These are phyloP conservation scores for Xylaria sp. DNA, from an alignment of 2,329 filamentous ascomycete genomes.

Conservation along the genomic window DNA sequence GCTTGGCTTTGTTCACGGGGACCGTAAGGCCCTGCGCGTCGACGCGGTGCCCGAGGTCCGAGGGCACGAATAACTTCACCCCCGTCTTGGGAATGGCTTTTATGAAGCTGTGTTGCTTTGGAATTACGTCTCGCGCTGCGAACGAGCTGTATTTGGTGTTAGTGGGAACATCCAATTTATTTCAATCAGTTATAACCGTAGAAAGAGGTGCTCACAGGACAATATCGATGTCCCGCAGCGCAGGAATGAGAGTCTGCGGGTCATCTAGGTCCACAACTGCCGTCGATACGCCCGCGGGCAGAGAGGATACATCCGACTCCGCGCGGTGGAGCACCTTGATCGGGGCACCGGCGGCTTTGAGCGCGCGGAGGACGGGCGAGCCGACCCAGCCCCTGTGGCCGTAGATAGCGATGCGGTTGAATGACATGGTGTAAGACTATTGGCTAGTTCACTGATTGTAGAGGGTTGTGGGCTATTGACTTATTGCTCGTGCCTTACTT, in stretches of 20 bases:
- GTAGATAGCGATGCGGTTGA: slow-evolving; percentile 48
- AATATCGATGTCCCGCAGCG: slow-evolving; percentile 42
- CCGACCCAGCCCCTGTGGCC: slow-evolving; percentile 47
- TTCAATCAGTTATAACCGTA: no score
- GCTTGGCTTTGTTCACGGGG: slow-evolving; percentile 43
- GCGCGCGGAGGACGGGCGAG: slow-evolving; percentile 42
- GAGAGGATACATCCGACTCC: neutral
- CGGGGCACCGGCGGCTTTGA: slow-evolving; percentile 44
- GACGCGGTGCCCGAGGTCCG: slow-evolving; percentile 43
- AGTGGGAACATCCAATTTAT: neutral
- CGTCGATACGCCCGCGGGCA: slow-evolving; percentile 35
- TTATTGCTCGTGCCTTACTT: no score
- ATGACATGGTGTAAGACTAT: slow-evolving; percentile 37
- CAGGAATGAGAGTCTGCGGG: slow-evolving; percentile 32
- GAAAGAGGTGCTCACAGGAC: slow-evolving; percentile 37
- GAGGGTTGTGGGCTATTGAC: no score
- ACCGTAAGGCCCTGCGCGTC: slow-evolving; percentile 44
- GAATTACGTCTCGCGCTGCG: slow-evolving; percentile 42
- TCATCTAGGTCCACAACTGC: slow-evolving; percentile 11
- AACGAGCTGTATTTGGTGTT: slow-evolving; percentile 40
- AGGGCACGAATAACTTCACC: slow-evolving; percentile 48
- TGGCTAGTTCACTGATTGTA: no score
- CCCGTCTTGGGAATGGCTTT: slow-evolving; percentile 45
- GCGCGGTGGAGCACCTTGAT: slow-evolving; percentile 1
- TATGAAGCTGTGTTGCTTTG: slow-evolving; percentile 44